A percentile compares a stretch with the other conserved stretches of the same genome.
These are phyloP conservation scores for Coelastrella sp. DNA, from an alignment of 139 green algal genomes.

Conservation along the genomic window DNA sequence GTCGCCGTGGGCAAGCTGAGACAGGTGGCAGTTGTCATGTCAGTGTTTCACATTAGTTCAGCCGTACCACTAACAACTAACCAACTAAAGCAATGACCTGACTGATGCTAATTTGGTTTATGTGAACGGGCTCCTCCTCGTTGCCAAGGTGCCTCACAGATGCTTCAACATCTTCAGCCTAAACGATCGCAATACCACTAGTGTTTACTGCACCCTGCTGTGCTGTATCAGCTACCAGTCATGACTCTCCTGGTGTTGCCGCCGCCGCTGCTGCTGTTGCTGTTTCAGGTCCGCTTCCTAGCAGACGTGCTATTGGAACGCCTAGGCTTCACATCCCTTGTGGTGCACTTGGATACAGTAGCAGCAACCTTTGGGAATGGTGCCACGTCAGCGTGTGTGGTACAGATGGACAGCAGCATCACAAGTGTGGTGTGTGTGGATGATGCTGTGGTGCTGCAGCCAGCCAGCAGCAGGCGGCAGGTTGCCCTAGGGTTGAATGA, in stretches of 20 bases:
- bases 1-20: no score
- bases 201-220: background rate
- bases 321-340: constrained; percentile 33
- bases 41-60: no score
- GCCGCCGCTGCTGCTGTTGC: background rate
- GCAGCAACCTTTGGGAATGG: constrained; percentile 35
- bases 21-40: no score
- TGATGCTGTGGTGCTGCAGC: constrained; percentile 31
- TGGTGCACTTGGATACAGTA: constrained; percentile 32
- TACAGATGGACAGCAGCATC: constrained; percentile 27
- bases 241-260: background rate
- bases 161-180: no score
- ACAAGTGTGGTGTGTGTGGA: constrained; percentile 20
- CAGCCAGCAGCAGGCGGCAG: constrained; percentile 5
- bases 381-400: background rate
- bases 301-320: constrained; percentile 31
- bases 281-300: constrained; percentile 25
- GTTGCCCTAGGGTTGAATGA: background rate
- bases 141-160: no score
- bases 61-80: no score
- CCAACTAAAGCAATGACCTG: no score
- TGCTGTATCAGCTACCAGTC: background rate
- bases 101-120: no score
- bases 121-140: no score
- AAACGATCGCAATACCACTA: no score